A percentile compares a stretch with the other conserved stretches of the same genome.
These are phyloP conservation scores for Parasarocladium wereldwijsianum DNA, from an alignment of 2,329 filamentous ascomycete species.

Conservation along the genomic window DNA sequence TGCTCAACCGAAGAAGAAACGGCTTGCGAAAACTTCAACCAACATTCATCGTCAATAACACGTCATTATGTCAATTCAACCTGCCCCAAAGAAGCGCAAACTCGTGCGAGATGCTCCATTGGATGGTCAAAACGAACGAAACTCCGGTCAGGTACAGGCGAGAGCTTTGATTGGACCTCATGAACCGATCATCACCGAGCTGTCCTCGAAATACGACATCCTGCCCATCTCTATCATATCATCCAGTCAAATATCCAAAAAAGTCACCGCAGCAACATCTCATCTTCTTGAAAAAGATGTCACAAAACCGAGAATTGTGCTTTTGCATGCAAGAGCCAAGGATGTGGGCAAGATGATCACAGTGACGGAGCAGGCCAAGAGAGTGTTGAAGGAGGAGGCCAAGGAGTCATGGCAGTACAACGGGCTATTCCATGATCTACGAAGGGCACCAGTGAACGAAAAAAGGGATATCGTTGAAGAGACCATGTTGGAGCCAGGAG, in stretches of 20 bases:
- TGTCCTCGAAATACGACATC: slow-evolving; percentile 32
- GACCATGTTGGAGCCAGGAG: slow-evolving; percentile 19
- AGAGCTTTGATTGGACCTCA: slow-evolving; percentile 23
- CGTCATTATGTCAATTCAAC: too few species aligned
- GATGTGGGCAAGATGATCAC: slow-evolving; percentile 53
- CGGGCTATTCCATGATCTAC: slow-evolving; percentile 31
- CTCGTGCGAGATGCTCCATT: slow-evolving; percentile 3
- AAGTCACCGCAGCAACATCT: slow-evolving; percentile 27
- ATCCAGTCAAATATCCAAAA: slow-evolving; percentile 43
- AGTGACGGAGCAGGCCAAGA: slow-evolving; percentile 50
- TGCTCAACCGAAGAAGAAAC: too few species aligned
- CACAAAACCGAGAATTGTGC: slow-evolving; percentile 17
- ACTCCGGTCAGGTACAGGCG: too few species aligned
- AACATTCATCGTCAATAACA: too few species aligned
- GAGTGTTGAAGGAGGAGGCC: slow-evolving; percentile 31
- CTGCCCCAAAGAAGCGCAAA: slow-evolving; percentile 10
- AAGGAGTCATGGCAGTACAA: slow-evolving; percentile 43
- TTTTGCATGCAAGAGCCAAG: slow-evolving; percentile 34
- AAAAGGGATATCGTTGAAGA: slow-evolving; percentile 23
- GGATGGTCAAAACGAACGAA: too few species aligned
- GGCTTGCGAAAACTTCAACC: too few species aligned
- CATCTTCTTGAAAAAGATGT: slow-evolving; percentile 22
- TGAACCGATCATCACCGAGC: slow-evolving; percentile 25
- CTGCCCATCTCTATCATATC: slow-evolving; percentile 40
- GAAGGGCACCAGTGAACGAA: slow-evolving; percentile 13